phyloP scores from a whole-genome alignment of 768 basidiomycete species.

The Favolaschia claudopus region DNA sequence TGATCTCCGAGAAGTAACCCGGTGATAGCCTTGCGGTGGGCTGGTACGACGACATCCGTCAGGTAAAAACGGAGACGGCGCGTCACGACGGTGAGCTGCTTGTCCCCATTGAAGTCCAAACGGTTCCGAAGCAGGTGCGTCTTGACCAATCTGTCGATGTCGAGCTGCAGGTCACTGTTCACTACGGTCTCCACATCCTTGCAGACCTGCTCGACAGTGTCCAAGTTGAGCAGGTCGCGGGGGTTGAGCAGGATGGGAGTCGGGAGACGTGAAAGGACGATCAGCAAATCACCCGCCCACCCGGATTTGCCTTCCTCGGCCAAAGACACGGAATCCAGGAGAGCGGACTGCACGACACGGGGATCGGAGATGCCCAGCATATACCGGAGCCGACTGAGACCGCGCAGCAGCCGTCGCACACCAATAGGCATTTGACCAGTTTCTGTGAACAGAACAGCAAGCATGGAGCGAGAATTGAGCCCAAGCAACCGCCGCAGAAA shows the following conservation, averaged over 20 bases:
- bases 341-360: not conserved
- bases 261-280: not conserved
- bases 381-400: constrained; percentile 2
- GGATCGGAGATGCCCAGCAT: not conserved
- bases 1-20: not conserved
- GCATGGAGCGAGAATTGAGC: not conserved
- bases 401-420: constrained; percentile 3
- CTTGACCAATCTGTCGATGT: not conserved
- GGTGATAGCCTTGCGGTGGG: not conserved
- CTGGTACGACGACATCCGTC: not conserved
- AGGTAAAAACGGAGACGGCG: not conserved
- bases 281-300: constrained; percentile 1
- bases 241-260: not conserved
- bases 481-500: constrained; percentile 5
- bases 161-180: not conserved
- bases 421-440: constrained; percentile 17
- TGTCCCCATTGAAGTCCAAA: not conserved
- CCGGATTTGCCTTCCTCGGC: not conserved
- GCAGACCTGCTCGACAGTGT: not conserved
- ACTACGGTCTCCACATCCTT: not conserved
- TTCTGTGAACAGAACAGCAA: constrained; percentile 18
- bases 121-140: constrained; percentile 2
- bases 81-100: not conserved
- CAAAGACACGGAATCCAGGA: not conserved
- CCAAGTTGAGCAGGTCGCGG: not conserved